phyloP scores from a whole-genome alignment of 495 filamentous ascomycete genomes.

The Trichoderma orchidacearum region DNA sequence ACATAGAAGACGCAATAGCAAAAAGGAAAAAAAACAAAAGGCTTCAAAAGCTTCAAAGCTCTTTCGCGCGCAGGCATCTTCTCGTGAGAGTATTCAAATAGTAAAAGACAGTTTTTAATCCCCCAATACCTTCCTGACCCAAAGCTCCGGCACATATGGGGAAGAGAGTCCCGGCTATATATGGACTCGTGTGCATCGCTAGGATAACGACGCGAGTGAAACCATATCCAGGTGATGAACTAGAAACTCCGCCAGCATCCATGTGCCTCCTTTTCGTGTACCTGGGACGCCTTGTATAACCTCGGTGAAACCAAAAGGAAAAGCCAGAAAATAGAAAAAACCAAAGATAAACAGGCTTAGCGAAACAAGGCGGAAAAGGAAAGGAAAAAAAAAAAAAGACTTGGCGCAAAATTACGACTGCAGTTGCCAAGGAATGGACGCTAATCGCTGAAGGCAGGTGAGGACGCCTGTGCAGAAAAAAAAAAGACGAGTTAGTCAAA shows the following conservation, averaged over 20 bases:
- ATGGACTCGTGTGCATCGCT: neutral
- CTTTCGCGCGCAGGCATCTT: too few relatives aligned
- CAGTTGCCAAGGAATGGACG: neutral
- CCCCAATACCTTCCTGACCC: neutral
- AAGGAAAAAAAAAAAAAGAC: neutral
- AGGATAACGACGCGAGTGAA: neutral
- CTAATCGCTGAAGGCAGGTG: neutral
- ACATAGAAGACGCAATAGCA: too few relatives aligned
- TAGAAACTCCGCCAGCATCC: neutral
- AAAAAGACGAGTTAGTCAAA: neutral
- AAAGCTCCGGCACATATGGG: neutral
- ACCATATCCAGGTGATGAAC: neutral
- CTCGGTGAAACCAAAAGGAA: neutral
- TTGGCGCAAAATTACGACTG: neutral
- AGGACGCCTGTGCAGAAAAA: constrained; percentile 1
- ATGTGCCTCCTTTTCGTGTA: neutral
- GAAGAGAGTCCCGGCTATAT: neutral
- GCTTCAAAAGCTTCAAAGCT: too few relatives aligned
- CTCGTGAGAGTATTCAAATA: neutral
- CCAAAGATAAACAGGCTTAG: neutral
- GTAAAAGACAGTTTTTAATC: neutral
- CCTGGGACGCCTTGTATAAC: neutral
- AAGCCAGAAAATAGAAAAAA: neutral
- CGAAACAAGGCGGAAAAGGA: neutral
- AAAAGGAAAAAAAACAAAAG: too few relatives aligned